Conservation (phyloP, 306 rosid species). For the Astragalus membranaceus region DNA sequence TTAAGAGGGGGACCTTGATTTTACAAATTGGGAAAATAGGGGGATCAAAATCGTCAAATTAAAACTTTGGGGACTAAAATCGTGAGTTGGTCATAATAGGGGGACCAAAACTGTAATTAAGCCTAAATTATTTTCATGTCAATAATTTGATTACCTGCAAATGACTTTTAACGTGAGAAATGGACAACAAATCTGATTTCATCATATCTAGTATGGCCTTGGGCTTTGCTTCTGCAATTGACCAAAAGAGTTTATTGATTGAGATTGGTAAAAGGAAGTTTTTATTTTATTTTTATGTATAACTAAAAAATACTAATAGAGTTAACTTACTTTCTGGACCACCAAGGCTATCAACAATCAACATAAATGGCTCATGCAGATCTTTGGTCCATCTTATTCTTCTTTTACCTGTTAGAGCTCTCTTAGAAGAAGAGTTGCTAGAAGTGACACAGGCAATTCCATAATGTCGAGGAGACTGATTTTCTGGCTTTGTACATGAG, state of each 20-base stretch:
- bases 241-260: neutral
- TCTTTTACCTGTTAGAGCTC: conserved; percentile 18
- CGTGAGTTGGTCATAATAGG: no score
- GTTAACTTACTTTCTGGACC: conserved; percentile 38
- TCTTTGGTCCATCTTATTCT: conserved; percentile 41
- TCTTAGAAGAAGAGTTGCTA: conserved; percentile 18
- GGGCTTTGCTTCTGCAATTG: conserved; percentile 42
- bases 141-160: conserved; percentile 33
- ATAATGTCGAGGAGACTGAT: conserved; percentile 10
- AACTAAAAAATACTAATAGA: neutral
- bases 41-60: no score
- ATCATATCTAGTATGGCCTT: conserved; percentile 44
- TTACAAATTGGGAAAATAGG: no score
- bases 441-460: neutral
- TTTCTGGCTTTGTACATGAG: conserved; percentile 14
- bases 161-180: conserved; percentile 47
- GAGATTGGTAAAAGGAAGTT: neutral
- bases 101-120: no score
- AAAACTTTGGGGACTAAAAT: no score
- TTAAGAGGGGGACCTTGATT: no score
- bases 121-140: neutral
- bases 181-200: conserved; percentile 33
- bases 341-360: conserved; percentile 32
- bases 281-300: neutral
- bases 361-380: conserved; percentile 35